Evolutionary conservation across 257 asterid genomes (phyloP).

Genomic region (Gardenia jasminoides): DNA sequence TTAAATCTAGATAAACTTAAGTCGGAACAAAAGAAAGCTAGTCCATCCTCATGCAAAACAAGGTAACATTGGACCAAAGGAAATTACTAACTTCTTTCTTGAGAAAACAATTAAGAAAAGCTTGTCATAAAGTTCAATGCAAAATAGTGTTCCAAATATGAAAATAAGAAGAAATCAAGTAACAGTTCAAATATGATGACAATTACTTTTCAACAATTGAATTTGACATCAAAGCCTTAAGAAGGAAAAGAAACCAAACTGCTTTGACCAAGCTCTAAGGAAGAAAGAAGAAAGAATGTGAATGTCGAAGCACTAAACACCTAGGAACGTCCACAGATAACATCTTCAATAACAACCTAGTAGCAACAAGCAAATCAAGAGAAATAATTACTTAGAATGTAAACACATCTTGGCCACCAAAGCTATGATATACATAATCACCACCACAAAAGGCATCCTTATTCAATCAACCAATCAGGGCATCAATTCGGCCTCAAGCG

Average conservation of each 20-base stretch:
- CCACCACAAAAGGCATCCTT: not conserved
- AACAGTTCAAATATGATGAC: too few species aligned
- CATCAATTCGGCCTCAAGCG: not conserved
- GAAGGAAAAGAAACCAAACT: too few species aligned
- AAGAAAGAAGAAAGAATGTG: not conserved
- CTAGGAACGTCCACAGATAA: not conserved
- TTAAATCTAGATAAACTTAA: too few species aligned
- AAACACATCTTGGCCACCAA: not conserved
- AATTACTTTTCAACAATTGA: too few species aligned
- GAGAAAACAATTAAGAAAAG: not conserved
- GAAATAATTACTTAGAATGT: not conserved
- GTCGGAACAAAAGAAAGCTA: not conserved
- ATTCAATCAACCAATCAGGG: not conserved
- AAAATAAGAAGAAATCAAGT: not conserved
- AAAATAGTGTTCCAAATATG: not conserved
- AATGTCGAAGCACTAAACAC: not conserved
- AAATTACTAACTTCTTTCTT: too few species aligned
- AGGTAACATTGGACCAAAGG: not conserved
- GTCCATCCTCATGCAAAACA: not conserved
- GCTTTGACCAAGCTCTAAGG: not conserved
- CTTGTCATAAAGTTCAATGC: not conserved
- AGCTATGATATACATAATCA: not conserved
- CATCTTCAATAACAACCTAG: not conserved
- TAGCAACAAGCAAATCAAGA: not conserved
- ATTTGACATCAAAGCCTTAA: too few species aligned